Base-by-base conservation (phyloP, 2,329 filamentous ascomycete genomes). In the Calonectria naviculata region DNA sequence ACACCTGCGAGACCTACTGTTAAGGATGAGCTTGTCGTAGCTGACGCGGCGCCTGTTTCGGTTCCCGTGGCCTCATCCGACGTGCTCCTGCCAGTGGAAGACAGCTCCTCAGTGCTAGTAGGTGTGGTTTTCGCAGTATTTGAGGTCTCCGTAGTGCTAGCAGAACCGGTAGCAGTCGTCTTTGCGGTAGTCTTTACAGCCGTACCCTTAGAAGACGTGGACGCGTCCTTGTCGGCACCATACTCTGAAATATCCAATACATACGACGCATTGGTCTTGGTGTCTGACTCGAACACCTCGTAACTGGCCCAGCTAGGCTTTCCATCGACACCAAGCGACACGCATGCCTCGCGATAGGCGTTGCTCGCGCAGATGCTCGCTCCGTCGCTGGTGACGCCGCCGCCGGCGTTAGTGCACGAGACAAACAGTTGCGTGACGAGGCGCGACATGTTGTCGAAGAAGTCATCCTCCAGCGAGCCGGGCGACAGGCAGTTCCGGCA, bases 361-460 rank as follows among this genome's bases (percentile, higher is more conserved):
- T 54, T 54, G 49, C 49, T 54, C 21, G 49, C 49, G 12, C 49
- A 54, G 19, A 54, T 54, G 49, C 49, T 54, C 49, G 7, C 9
- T 9, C 49, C 49, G 49, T 74, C 52, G 41, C 74, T 74, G 8
- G 42, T 71, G 7, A 75, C 74, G 6, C 67, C 74, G 4, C 74
- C 74, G 0, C 74, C 74, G 0, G 58, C 70, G 5, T 75, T 74
- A 5, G 74, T 75, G 15, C 74, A 75, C 1, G 74, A 75, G 12
- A 75, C 74, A 26, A 75, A 75, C n/a, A 75, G 21, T 63, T 75
- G 74, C 1, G 74, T 75, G n/a, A 75, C 65, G 10, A 74, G 74
- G 5, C n/a, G 47, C 2, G 70, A 63, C 12, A 71, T 67, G 17
- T 73, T 74, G 21, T 73, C 72, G n/a, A 75, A 75, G 38, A 75